phyloP scores from a whole-genome alignment of 352 stramenopile genomes.

The Globisporangium abappressorium region DNA sequence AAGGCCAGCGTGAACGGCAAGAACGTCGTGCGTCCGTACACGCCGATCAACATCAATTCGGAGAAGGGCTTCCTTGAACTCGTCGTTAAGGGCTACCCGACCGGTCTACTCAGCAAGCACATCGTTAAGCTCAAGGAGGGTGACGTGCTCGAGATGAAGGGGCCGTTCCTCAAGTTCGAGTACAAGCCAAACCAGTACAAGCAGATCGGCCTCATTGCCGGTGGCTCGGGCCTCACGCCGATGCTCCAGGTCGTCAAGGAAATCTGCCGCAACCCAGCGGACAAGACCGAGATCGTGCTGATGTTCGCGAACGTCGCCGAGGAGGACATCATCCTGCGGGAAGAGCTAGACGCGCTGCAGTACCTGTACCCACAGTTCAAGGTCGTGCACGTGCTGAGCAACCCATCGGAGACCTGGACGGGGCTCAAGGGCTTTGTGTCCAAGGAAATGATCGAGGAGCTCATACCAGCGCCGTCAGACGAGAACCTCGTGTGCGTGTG shows the following conservation, averaged over 20 bases:
- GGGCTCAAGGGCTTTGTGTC: constrained; percentile 70
- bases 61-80: constrained; percentile 84
- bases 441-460: constrained; percentile 82
- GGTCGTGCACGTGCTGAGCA: constrained; percentile 71
- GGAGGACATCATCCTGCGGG: constrained; percentile 86
- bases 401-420: constrained; percentile 63
- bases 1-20: constrained; percentile 75
- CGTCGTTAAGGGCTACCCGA: constrained; percentile 89
- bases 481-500: constrained; percentile 88
- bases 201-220: constrained; percentile 87
- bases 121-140: constrained; percentile 81
- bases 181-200: constrained; percentile 90
- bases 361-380: constrained; percentile 82
- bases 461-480: constrained; percentile 74
- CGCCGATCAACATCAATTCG: constrained; percentile 81
- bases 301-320: constrained; percentile 85
- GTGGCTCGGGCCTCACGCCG: constrained; percentile 88
- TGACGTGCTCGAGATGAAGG: constrained; percentile 89
- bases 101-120: constrained; percentile 84
- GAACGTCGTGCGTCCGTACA: constrained; percentile 83
- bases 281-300: constrained; percentile 84
- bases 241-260: constrained; percentile 88
- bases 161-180: constrained; percentile 82
- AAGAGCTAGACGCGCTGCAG: constrained; percentile 82
- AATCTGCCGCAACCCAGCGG: constrained; percentile 79